Evolutionary conservation across 208 protist species (phyloP), one percentile per base, ranked within the genome.

Genomic region (Acanthamoeba healyi): DNA sequence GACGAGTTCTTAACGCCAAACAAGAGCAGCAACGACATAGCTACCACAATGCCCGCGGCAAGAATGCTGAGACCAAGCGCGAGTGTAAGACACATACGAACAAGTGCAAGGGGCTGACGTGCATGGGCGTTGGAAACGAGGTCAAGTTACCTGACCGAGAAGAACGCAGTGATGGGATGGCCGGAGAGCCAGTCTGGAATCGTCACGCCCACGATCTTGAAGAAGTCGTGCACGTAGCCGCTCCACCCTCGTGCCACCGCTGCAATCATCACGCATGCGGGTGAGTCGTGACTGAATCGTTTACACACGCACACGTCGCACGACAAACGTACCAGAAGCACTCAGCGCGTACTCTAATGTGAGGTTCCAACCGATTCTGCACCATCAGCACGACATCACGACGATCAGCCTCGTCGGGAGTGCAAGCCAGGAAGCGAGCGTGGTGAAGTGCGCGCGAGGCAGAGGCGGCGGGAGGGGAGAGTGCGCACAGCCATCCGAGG

Each of bases 291-390:
- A 42, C 10, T 77, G 42, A 58, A 61, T 7, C 77, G 7, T 61
- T 61, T n/a, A 26, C 49, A 5, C n/a, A 36, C n/a, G n/a, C n/a
- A n/a, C n/a, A n/a, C n/a, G n/a, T n/a, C n/a, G n/a, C n/a, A n/a
- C n/a, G n/a, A n/a, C n/a, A n/a, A 86, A 29, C 42, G 38, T 89
- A 89, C 81, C 81, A 0, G 72, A 92, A 36, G 95, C 95, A 72
- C 36, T 67, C 38, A 96, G 89, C 0, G 88, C 93, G 42, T 96
- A 96, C 49, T 96, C 95, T 51, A 96, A 54, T n/a, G 95, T 96
- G 6, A 96, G 38, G 92, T 96, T 95, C 95, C 95, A 96, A 12
- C 95, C 95, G 40, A 96, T 92, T 1, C 88, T 95, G 61, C 26
- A 29, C 14, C 46, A 51, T 26, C 34, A 65, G 38, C n/a, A 44